Evolutionary conservation across 164 flowering plant genomes (phyloP).

Genomic region (Dillenia turbinata): DNA sequence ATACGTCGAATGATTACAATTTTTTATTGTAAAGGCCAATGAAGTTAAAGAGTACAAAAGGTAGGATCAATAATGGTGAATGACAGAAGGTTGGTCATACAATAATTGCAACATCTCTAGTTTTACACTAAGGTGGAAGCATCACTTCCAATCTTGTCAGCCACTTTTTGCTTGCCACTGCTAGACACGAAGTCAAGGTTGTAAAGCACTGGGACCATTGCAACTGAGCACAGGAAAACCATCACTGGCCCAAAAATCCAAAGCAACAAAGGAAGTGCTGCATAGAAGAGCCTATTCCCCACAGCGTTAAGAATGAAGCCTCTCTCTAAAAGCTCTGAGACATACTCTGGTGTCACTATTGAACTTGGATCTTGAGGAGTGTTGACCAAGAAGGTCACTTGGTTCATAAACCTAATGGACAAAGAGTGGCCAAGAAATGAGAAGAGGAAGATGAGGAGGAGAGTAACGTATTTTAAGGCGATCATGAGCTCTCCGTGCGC

Average conservation of each 20-base stretch:
- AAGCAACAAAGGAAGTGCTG: conserved; percentile 50
- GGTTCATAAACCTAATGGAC: conserved; percentile 61
- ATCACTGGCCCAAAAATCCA: conserved; percentile 78
- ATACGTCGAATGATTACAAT: too few species aligned
- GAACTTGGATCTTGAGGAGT: conserved; percentile 24
- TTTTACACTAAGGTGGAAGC: background rate
- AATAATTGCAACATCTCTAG: too few species aligned
- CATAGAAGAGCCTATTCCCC: conserved; percentile 58
- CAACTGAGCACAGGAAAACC: conserved; percentile 42
- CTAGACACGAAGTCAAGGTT: conserved; percentile 46
- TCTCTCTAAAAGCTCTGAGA: conserved; percentile 47
- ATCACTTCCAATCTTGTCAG: background rate
- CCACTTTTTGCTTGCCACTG: background rate
- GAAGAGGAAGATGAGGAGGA: conserved; percentile 47
- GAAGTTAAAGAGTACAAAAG: too few species aligned
- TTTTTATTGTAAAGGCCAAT: too few species aligned
- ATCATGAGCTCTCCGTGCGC: conserved; percentile 63
- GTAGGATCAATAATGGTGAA: too few species aligned
- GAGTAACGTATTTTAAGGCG: conserved; percentile 48
- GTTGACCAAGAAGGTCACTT: conserved; percentile 58
- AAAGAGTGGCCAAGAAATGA: conserved; percentile 58
- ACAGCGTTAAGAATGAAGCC: conserved; percentile 41
- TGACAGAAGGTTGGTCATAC: too few species aligned
- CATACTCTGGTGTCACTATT: conserved; percentile 32
- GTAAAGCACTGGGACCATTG: conserved; percentile 54